Percentiles rank a stretch among this genome's conserved stretches.
phyloP scores from a whole-genome alignment of 2,329 filamentous ascomycete genomes.

The Dactylellina cionopaga region DNA sequence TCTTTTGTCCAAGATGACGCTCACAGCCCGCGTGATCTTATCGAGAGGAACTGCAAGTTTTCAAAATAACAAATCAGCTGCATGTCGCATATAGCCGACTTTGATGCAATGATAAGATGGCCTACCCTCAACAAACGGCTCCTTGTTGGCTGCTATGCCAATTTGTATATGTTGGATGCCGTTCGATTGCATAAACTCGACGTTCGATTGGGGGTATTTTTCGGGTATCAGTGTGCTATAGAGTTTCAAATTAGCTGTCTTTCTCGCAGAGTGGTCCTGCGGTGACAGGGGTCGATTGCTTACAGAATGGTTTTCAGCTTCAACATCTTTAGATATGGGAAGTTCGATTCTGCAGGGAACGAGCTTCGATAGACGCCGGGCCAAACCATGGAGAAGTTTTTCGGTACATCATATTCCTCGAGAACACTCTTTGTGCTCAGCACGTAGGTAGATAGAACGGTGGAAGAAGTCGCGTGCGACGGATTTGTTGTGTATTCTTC shows the following conservation, averaged over 20 bases:
- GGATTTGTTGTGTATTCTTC: constrained; percentile 15
- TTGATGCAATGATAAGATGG: constrained; percentile 5
- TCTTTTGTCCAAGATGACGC: constrained; percentile 74
- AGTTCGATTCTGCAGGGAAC: constrained; percentile 78
- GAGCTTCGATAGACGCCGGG: constrained; percentile 82
- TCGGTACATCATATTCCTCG: constrained; percentile 54
- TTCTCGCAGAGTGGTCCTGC: background rate
- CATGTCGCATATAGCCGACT: constrained; percentile 31
- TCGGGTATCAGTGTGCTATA: constrained; percentile 66
- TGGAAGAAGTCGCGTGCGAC: constrained; percentile 8
- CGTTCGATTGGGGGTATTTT: constrained; percentile 64
- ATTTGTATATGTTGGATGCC: constrained; percentile 79
- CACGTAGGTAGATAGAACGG: constrained; percentile 30
- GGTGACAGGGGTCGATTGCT: constrained; percentile 58
- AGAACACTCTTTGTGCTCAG: constrained; percentile 22
- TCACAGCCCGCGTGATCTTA: constrained; percentile 76
- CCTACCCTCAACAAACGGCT: constrained; percentile 68
- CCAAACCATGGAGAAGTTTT: constrained; percentile 80
- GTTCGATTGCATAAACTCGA: constrained; percentile 71
- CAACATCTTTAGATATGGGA: constrained; percentile 73
- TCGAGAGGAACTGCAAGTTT: constrained; percentile 65
- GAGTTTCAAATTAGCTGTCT: constrained; percentile 4
- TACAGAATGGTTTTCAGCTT: constrained; percentile 82
- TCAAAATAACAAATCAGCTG: constrained; percentile 38
- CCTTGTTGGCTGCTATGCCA: constrained; percentile 88